Evolutionary conservation across 2,329 filamentous ascomycete genomes (phyloP).

Genomic region (Penicillium sclerotigenum): DNA sequence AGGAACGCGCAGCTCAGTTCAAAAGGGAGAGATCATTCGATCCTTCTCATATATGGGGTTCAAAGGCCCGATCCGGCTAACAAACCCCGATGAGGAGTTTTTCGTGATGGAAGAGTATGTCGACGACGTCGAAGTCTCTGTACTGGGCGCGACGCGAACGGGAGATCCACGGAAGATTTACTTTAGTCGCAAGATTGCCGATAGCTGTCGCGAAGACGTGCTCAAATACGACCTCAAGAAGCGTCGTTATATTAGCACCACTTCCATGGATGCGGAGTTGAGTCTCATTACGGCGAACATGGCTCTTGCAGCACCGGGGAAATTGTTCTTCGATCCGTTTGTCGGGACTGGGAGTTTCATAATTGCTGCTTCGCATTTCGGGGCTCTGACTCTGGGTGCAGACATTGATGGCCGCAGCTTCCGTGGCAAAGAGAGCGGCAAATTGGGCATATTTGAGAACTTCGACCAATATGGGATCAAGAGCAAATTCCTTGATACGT

Average conservation of each 20-base stretch:
- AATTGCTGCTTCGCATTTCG: conserved; percentile 85
- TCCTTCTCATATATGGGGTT: conserved; percentile 76
- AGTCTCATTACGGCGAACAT: conserved; percentile 90
- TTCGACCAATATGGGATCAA: conserved; percentile 78
- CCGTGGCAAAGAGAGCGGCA: conserved; percentile 55
- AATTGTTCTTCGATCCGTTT: conserved; percentile 90
- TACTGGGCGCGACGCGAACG: conserved; percentile 42
- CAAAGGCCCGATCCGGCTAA: conserved; percentile 73
- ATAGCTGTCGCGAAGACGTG: conserved; percentile 64
- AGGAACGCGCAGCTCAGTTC: conserved; percentile 61
- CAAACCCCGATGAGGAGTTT: conserved; percentile 69
- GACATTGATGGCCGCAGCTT: conserved; percentile 93
- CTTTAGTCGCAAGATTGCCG: conserved; percentile 69
- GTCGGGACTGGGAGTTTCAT: conserved; percentile 93
- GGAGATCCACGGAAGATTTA: conserved; percentile 59
- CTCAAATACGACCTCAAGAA: conserved; percentile 87
- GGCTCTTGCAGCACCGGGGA: conserved; percentile 75
- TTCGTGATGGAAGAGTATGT: conserved; percentile 80
- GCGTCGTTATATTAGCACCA: conserved; percentile 87
- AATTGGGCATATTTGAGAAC: conserved; percentile 59
- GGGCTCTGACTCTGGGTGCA: conserved; percentile 76
- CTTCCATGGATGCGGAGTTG: conserved; percentile 94
- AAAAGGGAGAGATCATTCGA: conserved; percentile 75
- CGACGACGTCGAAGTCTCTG: conserved; percentile 37
- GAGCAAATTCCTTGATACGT: conserved; percentile 68